These are phyloP conservation scores for Penstemon newberryi DNA, from an alignment of 257 asterid genomes.

Conservation along the genomic window DNA sequence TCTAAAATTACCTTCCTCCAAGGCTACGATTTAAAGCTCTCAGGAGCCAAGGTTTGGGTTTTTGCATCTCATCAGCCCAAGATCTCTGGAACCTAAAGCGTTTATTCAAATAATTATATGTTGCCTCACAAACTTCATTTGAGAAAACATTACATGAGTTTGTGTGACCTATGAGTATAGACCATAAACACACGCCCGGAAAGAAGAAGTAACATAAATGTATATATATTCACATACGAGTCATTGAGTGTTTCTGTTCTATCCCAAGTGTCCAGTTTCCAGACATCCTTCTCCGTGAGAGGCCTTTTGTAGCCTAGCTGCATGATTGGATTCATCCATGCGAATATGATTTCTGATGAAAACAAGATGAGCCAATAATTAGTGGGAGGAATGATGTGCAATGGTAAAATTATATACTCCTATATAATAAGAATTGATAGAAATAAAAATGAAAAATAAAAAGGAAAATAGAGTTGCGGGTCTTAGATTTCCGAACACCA, in stretches of 20 bases:
- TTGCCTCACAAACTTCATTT: neutral
- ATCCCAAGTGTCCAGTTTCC: slow-evolving; percentile 97
- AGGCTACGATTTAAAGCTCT: slow-evolving; percentile 84
- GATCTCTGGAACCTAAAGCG: slow-evolving; percentile 76
- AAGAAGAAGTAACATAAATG: neutral
- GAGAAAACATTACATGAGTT: slow-evolving; percentile 2
- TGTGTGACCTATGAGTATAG: neutral
- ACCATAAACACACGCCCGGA: neutral
- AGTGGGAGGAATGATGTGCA: slow-evolving; percentile 22
- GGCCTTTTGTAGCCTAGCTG: slow-evolving; percentile 85
- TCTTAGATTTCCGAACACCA: slow-evolving; percentile 8
- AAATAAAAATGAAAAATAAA: neutral
- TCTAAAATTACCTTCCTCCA: slow-evolving; percentile 79
- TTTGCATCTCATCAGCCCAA: slow-evolving; percentile 77
- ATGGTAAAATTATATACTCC: slow-evolving; percentile 7
- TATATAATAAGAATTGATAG: neutral
- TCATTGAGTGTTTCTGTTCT: slow-evolving; percentile 79
- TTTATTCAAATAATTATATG: slow-evolving; percentile 16
- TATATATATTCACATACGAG: slow-evolving; percentile 47
- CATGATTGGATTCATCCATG: slow-evolving; percentile 90
- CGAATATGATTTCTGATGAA: slow-evolving; percentile 55
- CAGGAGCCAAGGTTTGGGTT: slow-evolving; percentile 91
- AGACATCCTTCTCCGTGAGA: slow-evolving; percentile 93
- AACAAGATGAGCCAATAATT: slow-evolving; percentile 25
- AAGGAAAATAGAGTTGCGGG: neutral